Evolutionary conservation across 768 basidiomycete genomes (phyloP).

Genomic region (Polyporus arcularius): DNA sequence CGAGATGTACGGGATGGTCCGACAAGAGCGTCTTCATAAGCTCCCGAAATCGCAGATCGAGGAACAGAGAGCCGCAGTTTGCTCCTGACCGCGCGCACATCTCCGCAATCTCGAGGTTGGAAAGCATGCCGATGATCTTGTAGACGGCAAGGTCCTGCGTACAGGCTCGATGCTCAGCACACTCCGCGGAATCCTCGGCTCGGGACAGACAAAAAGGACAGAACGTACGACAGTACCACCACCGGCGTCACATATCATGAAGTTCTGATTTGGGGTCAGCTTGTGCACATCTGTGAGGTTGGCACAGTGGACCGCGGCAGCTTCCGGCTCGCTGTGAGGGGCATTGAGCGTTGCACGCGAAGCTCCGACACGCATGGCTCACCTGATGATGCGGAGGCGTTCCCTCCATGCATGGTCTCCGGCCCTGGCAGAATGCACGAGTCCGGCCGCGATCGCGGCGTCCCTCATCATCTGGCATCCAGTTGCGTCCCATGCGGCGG

Average conservation of each 20-base stretch:
- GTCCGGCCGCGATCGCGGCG: slow-evolving; percentile 77
- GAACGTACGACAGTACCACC: slow-evolving; percentile 70
- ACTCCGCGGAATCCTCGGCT: not conserved
- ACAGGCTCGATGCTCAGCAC: not conserved
- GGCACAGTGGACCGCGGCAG: slow-evolving; percentile 90
- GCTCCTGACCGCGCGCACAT: slow-evolving; percentile 86
- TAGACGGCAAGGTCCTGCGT: slow-evolving; percentile 46
- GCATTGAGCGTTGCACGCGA: slow-evolving; percentile 5
- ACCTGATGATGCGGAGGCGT: slow-evolving; percentile 81
- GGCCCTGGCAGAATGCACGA: slow-evolving; percentile 71
- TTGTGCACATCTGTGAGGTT: slow-evolving; percentile 80
- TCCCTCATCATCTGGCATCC: slow-evolving; percentile 86
- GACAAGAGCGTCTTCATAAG: slow-evolving; percentile 74
- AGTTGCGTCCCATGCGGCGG: slow-evolving; percentile 88
- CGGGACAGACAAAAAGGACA: not conserved
- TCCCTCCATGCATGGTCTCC: slow-evolving; percentile 79
- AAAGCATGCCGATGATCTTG: slow-evolving; percentile 75
- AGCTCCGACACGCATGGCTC: slow-evolving; percentile 12
- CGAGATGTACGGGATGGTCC: slow-evolving; percentile 86
- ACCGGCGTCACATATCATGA: slow-evolving; percentile 89
- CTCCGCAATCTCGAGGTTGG: slow-evolving; percentile 88
- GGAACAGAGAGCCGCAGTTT: slow-evolving; percentile 85
- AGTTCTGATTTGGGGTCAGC: slow-evolving; percentile 77
- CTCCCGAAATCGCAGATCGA: slow-evolving; percentile 84
- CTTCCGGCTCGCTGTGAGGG: slow-evolving; percentile 63